Evolutionary conservation across 2,329 filamentous ascomycete species (phyloP).

Genomic region (Aspergillus sp.): DNA sequence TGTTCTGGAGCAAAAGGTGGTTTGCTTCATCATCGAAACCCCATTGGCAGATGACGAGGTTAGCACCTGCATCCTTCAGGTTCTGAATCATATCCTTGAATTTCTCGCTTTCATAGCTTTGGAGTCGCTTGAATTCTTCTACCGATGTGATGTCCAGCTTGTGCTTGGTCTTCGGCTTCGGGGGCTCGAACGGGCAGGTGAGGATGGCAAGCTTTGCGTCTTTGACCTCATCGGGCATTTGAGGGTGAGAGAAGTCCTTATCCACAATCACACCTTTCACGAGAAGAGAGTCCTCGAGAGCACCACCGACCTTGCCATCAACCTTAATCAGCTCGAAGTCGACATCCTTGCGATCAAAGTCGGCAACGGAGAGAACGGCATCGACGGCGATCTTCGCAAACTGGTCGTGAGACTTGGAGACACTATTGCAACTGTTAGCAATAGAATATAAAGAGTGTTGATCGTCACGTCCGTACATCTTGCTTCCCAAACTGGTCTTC

Average conservation of each 20-base stretch:
- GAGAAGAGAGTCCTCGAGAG: slow-evolving; percentile 85
- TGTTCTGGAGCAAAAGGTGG: slow-evolving; percentile 90
- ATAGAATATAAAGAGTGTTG: background rate
- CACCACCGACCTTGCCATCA: slow-evolving; percentile 91
- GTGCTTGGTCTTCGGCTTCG: slow-evolving; percentile 99
- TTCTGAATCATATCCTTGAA: slow-evolving; percentile 98
- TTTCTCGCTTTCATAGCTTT: slow-evolving; percentile 91
- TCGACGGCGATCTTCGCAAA: slow-evolving; percentile 97
- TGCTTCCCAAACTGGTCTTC: slow-evolving; percentile 91
- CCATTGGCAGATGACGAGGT: slow-evolving; percentile 98
- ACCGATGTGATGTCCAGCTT: slow-evolving; percentile 96
- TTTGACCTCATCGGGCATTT: slow-evolving; percentile 92
- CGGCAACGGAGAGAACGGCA: slow-evolving; percentile 90
- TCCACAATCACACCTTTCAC: slow-evolving; percentile 98
- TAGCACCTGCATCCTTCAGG: slow-evolving; percentile 94
- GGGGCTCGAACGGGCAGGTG: slow-evolving; percentile 95
- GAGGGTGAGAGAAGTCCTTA: slow-evolving; percentile 98
- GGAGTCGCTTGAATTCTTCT: slow-evolving; percentile 96
- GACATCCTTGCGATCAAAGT: slow-evolving; percentile 91
- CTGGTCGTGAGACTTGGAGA: slow-evolving; percentile 96
- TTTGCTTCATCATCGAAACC: slow-evolving; percentile 99
- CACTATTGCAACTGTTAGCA: slow-evolving; percentile 36
- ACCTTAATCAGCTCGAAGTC: slow-evolving; percentile 99
- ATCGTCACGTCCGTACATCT: slow-evolving; percentile 53
- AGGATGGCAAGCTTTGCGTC: slow-evolving; percentile 97